Percentiles rank a stretch among this genome's conserved stretches.
Conservation (phyloP, 2,329 filamentous ascomycete genomes). For the Nothophoma quercina region DNA sequence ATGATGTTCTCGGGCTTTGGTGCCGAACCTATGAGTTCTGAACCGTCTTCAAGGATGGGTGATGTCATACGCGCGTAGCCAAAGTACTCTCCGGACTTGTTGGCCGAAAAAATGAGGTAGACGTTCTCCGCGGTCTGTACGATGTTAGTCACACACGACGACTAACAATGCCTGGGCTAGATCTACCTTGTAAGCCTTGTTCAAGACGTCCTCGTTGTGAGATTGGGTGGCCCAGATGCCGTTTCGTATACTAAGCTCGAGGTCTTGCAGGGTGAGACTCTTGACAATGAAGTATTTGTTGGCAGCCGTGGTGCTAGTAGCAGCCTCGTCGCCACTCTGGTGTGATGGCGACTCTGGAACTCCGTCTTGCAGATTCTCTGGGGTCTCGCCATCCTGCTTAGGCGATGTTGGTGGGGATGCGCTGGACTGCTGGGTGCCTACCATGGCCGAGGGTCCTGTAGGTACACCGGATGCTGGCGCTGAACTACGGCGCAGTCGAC, state of each 20-base stretch:
- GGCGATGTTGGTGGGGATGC: slow-evolving; percentile 39
- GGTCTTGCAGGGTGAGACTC: slow-evolving; percentile 87
- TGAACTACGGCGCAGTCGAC: slow-evolving; percentile 72
- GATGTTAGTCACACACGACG: slow-evolving; percentile 22
- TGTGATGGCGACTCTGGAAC: slow-evolving; percentile 15
- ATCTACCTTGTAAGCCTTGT: slow-evolving; percentile 80
- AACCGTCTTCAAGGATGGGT: slow-evolving; percentile 77
- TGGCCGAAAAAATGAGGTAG: slow-evolving; percentile 92
- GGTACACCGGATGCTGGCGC: slow-evolving; percentile 58
- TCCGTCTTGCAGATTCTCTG: slow-evolving; percentile 19
- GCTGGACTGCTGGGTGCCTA: slow-evolving; percentile 33
- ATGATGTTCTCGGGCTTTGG: slow-evolving; percentile 65
- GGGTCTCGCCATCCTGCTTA: slow-evolving; percentile 21
- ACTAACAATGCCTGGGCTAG: no score
- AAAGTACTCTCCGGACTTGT: slow-evolving; percentile 97
- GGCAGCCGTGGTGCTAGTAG: slow-evolving; percentile 52
- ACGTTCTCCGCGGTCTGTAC: slow-evolving; percentile 78
- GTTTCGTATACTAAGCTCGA: slow-evolving; percentile 86
- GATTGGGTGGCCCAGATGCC: slow-evolving; percentile 94
- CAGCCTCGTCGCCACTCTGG: slow-evolving; percentile 21
- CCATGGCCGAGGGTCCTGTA: slow-evolving; percentile 62
- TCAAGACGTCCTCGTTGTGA: slow-evolving; percentile 87
- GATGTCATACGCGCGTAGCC: slow-evolving; percentile 93
- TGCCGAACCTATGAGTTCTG: slow-evolving; percentile 56
- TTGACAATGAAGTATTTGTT: slow-evolving; percentile 94